Base-by-base conservation (phyloP, 139 green algal species). In the Coccomyxa sp. region DNA sequence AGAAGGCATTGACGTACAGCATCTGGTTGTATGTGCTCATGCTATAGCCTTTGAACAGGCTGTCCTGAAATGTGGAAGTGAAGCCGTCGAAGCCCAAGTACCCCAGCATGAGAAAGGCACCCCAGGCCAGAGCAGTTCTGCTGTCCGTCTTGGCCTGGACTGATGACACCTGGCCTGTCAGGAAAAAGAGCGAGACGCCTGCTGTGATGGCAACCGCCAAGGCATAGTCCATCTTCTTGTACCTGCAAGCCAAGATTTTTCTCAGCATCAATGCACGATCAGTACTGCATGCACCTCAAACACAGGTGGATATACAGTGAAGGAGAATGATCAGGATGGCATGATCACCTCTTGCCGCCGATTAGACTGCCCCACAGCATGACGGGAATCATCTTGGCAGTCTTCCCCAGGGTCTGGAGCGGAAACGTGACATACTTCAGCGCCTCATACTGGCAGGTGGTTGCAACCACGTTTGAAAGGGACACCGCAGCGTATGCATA, bases 61-160 rank as follows among this genome's bases (percentile, higher is more conserved):
- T 90, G 83, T 97, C 95, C 76, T 84, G 69, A n/a, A 80, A 98
- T 16, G 95, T 99, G 50, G 93, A 97, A 3, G 96, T 99, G 90
- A 99, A 99, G 58, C 96, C 95, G 78, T 99, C 96, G 78, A 97
- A 97, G 27, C 81, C 87, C 5, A 99, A 91, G 88, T 99, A 99
- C 8, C 89, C 92, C 18, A 94, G 37, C 95, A 99, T 98, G 27
- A 99, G 90, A 74, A 87, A 24, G 35, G 94, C 27, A 38, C 95
- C 95, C 71, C 50, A 64, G 27, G 27, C 50, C 22, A 64, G 18
- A 64, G 50, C 50, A 64, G n/a, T n/a, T 18, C 14, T 18, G 14
- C 18, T 64, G 14, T 72, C 31, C 68, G 29, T 22, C 68, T 39
- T 36, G 29, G 68, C 31, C 10, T 33, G 68, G 24, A 37, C 22